Base-by-base conservation (phyloP, 768 basidiomycete species). In the Pisolithus marmoratus region DNA sequence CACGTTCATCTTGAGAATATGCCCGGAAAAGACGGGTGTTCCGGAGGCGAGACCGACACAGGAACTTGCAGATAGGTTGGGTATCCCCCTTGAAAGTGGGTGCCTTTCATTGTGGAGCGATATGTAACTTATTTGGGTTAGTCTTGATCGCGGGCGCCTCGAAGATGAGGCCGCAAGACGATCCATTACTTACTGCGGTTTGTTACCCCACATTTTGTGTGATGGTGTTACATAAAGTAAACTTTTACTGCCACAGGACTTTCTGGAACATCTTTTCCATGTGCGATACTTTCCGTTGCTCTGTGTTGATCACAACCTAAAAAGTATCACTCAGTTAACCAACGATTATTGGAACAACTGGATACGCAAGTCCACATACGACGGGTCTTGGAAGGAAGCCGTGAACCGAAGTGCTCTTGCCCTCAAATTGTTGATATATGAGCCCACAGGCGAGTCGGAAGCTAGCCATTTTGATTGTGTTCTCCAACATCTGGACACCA, bases 371-470 rank as follows among this genome's bases (percentile, higher is more conserved):
- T 91, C 88, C 31, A 92, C 87, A 0, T 99, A 99, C 68, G 79
- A 78, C 14, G 96, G 95, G 0, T 81, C 91, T 15, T 99, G 96
- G 96, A 87, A 94, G 60, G 96, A 99, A 66, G 85, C 88, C 2
- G 94, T 98, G 5, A 83, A 92, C 62, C 82, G 94, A 22, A 93
- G 90, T 52, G 95, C 93, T 1, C 75, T 97, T n/a, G 90, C 93
- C 1, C 74, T 97, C 56, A 98, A 98, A 70, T 77, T 96, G 51
- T 75, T 97, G 54, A 93, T 94, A 42, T 97, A 81, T 61, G 94
- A 95, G 63, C 94, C 93, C 2, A 96, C 90, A 2, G 88, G 87
- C 81, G 44, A 8, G 72, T 26, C 15, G 22, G 41, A 17, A 29
- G 23, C 22, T 12, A 41, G 4, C 8, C 24, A 24, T 34, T n/a